phyloP scores from a whole-genome alignment of 345 rosid genomes.

The Kandelia obovata region DNA sequence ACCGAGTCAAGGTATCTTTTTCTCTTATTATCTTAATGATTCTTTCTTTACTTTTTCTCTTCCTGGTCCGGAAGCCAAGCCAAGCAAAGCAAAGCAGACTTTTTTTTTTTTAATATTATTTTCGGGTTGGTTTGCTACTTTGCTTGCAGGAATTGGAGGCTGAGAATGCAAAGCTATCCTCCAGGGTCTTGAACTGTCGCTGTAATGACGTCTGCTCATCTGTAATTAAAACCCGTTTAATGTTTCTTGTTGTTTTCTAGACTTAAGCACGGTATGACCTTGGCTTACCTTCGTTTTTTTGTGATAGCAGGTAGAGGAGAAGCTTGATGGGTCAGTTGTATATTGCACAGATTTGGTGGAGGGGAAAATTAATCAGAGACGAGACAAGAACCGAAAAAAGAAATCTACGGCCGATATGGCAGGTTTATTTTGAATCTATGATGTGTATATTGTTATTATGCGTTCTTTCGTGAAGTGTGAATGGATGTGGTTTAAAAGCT shows the following conservation, averaged over 20 bases:
- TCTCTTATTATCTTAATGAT: neutral
- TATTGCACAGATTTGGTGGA: slow-evolving; percentile 18
- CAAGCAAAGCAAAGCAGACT: no score
- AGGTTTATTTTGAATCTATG: slow-evolving; percentile 18
- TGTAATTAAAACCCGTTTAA: neutral
- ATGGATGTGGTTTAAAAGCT: neutral
- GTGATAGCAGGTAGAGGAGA: slow-evolving; percentile 39
- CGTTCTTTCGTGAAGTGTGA: neutral
- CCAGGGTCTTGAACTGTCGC: slow-evolving; percentile 47
- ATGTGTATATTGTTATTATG: neutral
- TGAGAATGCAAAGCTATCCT: slow-evolving; percentile 51
- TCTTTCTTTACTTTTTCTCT: neutral
- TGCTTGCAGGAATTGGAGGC: slow-evolving; percentile 56
- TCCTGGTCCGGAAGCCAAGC: neutral
- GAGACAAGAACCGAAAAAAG: slow-evolving; percentile 20
- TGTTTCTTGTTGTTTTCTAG: neutral
- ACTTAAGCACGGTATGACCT: neutral
- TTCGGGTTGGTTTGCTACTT: neutral
- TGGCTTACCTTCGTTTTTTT: neutral
- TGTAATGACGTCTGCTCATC: slow-evolving; percentile 47
- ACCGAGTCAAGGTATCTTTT: slow-evolving; percentile 26
- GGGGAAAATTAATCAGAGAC: slow-evolving; percentile 28
- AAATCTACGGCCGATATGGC: slow-evolving; percentile 29
- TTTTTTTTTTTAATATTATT: neutral
- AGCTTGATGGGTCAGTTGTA: slow-evolving; percentile 21